phyloP scores from a whole-genome alignment of 164 flowering plant species.

The Santalum album region DNA sequence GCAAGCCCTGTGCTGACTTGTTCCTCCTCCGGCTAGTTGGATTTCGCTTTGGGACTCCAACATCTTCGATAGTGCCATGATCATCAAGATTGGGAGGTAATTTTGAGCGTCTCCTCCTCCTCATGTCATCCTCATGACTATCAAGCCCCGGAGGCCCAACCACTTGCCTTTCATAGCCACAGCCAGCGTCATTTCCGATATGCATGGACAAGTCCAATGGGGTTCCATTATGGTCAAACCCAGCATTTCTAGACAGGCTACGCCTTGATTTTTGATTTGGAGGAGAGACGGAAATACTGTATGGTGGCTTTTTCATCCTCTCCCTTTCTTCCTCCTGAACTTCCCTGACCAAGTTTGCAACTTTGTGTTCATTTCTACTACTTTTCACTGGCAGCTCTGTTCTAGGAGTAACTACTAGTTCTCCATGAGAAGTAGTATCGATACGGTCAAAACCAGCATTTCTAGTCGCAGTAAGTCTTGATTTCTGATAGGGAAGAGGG shows the following conservation, averaged over 20 bases:
- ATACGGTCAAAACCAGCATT: slow-evolving; percentile 10
- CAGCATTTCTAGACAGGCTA: slow-evolving; percentile 14
- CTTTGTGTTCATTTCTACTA: slow-evolving; percentile 3
- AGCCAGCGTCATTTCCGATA: no score
- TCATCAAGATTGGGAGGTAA: slow-evolving; percentile 23
- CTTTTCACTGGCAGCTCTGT: slow-evolving; percentile 9
- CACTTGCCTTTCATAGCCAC: no score
- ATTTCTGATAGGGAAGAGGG: slow-evolving; percentile 38
- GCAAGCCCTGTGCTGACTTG: slow-evolving; percentile 3
- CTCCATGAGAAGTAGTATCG: no score
- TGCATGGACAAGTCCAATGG: no score
- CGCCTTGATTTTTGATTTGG: slow-evolving; percentile 27
- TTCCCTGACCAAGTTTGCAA: slow-evolving; percentile 10
- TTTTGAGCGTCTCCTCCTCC: slow-evolving; percentile 44
- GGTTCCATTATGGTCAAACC: slow-evolving; percentile 11
- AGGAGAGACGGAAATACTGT: slow-evolving; percentile 26
- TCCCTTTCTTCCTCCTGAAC: slow-evolving; percentile 22
- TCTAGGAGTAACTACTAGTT: slow-evolving; percentile 16
- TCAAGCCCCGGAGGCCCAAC: no score
- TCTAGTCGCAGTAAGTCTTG: slow-evolving; percentile 15
- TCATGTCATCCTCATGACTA: slow-evolving; percentile 20
- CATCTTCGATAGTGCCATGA: slow-evolving; percentile 18
- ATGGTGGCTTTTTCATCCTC: slow-evolving; percentile 21
- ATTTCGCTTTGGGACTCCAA: slow-evolving; percentile 17
- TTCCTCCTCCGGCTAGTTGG: slow-evolving; percentile 53